Evolutionary conservation across 345 rosid species (phyloP).

Genomic region (Eucalyptus caleyi): DNA sequence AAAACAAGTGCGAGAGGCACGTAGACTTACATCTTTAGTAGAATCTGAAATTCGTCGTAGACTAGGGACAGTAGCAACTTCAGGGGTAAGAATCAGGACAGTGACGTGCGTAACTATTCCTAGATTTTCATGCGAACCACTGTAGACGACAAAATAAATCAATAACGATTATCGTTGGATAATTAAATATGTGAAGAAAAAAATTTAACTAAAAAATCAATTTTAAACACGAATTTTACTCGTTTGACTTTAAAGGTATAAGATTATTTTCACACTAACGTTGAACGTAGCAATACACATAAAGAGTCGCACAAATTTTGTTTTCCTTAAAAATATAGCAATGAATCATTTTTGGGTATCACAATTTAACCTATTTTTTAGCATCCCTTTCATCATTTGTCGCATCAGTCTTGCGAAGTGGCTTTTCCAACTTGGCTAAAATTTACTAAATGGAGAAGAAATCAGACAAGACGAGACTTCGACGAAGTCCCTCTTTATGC

Average conservation of each 20-base stretch:
- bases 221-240: not conserved
- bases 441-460: not conserved
- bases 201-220: not conserved
- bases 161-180: not conserved
- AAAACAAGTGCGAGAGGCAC: no score
- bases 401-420: not conserved
- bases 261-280: not conserved
- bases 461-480: not conserved
- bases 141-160: not conserved
- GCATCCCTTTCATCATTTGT: not conserved
- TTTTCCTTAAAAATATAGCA: not conserved
- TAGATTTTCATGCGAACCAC: not conserved
- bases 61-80: no score
- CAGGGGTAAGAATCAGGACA: not conserved
- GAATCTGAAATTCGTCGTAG: no score
- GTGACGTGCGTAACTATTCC: not conserved
- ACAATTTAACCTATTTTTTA: not conserved
- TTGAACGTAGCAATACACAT: not conserved
- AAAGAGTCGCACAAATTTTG: not conserved
- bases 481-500: not conserved
- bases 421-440: not conserved
- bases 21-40: no score
- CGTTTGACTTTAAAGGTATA: not conserved
- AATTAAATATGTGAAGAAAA: not conserved
- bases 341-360: not conserved